Evolutionary conservation across 2,329 filamentous ascomycete genomes (phyloP).

Genomic region (Furcasterigmium furcatum): DNA sequence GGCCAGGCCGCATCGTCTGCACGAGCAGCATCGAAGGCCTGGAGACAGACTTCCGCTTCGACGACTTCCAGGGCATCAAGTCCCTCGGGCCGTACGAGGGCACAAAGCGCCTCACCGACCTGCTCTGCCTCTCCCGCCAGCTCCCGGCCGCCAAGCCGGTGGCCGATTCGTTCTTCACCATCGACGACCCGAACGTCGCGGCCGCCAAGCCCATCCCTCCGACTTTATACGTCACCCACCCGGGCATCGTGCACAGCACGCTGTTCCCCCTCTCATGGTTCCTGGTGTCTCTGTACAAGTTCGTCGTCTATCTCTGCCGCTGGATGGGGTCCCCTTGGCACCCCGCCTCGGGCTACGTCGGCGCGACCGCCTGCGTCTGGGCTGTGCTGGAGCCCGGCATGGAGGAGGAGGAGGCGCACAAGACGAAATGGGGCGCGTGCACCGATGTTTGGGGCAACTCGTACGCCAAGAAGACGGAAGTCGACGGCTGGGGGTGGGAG

Average conservation of each 20-base stretch:
- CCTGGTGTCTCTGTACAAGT: constrained; percentile 66
- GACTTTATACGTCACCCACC: constrained; percentile 76
- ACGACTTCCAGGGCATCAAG: constrained; percentile 74
- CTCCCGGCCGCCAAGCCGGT: constrained; percentile 61
- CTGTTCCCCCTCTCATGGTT: constrained; percentile 73
- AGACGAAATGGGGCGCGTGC: constrained; percentile 82
- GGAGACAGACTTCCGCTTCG: constrained; percentile 48
- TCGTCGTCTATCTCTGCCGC: constrained; percentile 68
- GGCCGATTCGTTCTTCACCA: constrained; percentile 53
- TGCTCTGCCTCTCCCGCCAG: constrained; percentile 71
- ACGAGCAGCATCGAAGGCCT: constrained; percentile 75
- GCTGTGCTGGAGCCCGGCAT: constrained; percentile 66
- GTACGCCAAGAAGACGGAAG: constrained; percentile 72
- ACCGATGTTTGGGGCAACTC: constrained; percentile 55
- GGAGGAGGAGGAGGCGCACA: constrained; percentile 50
- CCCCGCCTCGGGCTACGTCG: constrained; percentile 69
- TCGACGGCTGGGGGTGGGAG: constrained; percentile 80
- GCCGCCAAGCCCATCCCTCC: constrained; percentile 36
- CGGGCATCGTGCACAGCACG: constrained; percentile 79
- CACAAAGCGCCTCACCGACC: constrained; percentile 82
- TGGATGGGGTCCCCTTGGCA: constrained; percentile 89
- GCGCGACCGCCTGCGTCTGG: constrained; percentile 75
- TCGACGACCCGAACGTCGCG: constrained; percentile 19
- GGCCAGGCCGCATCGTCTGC: constrained; percentile 75
- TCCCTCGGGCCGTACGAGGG: constrained; percentile 73